phyloP scores from a whole-genome alignment of 192 early-diverging fungal genomes.

The Chytriomyces hyalinus region DNA sequence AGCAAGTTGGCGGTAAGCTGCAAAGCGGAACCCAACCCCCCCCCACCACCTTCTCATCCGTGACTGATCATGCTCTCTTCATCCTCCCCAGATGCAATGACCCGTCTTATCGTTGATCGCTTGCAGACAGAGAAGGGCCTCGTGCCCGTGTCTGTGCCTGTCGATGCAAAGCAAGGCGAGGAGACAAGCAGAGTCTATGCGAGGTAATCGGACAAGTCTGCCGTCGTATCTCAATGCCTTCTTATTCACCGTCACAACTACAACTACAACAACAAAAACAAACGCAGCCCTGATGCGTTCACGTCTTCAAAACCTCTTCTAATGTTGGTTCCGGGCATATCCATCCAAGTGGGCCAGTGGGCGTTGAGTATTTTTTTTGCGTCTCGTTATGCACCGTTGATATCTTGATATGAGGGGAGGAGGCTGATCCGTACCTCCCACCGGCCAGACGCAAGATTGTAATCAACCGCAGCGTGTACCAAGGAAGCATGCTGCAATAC shows the following conservation, averaged over 20 bases:
- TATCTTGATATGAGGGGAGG: not conserved
- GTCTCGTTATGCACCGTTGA: not conserved
- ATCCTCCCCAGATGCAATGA: slow-evolving; percentile 1
- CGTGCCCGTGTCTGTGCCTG: not conserved
- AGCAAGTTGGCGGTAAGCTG: slow-evolving; percentile 21
- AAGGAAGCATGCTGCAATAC: slow-evolving; percentile 34
- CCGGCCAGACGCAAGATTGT: slow-evolving; percentile 31
- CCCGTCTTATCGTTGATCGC: slow-evolving; percentile 12
- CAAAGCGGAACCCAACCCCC: no score
- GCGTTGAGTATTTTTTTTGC: slow-evolving; percentile 8
- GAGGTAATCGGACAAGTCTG: not conserved
- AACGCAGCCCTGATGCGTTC: slow-evolving; percentile 18
- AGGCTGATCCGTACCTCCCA: not conserved
- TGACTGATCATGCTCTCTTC: not conserved
- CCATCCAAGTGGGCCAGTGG: slow-evolving; percentile 37
- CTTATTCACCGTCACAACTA: not conserved
- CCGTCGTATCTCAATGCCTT: not conserved
- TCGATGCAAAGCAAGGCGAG: slow-evolving; percentile 18
- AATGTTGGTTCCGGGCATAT: slow-evolving; percentile 24
- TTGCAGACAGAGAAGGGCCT: slow-evolving; percentile 8
- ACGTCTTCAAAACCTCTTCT: slow-evolving; percentile 24
- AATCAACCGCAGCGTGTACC: slow-evolving; percentile 23
- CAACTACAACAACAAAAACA: not conserved
- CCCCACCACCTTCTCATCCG: not conserved
- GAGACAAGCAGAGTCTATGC: not conserved